These are phyloP conservation scores for Astrephomene gubernaculifera DNA, from an alignment of 139 green algal genomes.

Conservation along the genomic window DNA sequence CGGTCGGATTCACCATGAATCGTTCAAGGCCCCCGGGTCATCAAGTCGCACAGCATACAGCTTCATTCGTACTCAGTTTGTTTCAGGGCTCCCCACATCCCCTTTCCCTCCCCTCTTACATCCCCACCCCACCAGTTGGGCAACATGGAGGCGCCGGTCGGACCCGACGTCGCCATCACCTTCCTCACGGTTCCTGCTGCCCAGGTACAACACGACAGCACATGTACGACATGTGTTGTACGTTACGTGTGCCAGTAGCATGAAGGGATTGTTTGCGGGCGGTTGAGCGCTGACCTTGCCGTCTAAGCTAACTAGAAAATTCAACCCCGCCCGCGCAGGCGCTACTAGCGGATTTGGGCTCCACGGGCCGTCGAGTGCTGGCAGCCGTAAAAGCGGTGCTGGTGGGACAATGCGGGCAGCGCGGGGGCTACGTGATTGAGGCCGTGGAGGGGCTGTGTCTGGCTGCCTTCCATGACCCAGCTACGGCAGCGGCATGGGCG, in stretches of 20 bases:
- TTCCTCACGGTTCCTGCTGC: conserved; percentile 14
- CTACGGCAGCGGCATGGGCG: not conserved
- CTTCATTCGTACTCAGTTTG: no score
- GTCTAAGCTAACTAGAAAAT: no score
- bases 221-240: no score
- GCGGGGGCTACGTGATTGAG: conserved; percentile 36
- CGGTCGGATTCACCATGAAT: no score
- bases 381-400: not conserved
- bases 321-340: not conserved
- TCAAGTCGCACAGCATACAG: no score
- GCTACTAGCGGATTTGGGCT: not conserved
- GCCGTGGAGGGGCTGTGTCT: conserved; percentile 25
- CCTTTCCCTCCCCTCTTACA: not conserved
- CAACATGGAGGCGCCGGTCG: conserved; percentile 23
- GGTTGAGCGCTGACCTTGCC: no score
- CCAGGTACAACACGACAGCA: not conserved
- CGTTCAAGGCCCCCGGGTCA: no score
- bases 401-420: not conserved
- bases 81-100: no score
- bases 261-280: no score
- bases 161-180: conserved; percentile 11
- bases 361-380: not conserved
- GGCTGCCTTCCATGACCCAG: conserved; percentile 27
- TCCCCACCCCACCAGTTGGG: not conserved
- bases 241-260: no score